A percentile compares a stretch with the other conserved stretches of the same genome.
Conservation (phyloP, 1,139 yeast genomes). For the Blastobotrys petasosporus region DNA sequence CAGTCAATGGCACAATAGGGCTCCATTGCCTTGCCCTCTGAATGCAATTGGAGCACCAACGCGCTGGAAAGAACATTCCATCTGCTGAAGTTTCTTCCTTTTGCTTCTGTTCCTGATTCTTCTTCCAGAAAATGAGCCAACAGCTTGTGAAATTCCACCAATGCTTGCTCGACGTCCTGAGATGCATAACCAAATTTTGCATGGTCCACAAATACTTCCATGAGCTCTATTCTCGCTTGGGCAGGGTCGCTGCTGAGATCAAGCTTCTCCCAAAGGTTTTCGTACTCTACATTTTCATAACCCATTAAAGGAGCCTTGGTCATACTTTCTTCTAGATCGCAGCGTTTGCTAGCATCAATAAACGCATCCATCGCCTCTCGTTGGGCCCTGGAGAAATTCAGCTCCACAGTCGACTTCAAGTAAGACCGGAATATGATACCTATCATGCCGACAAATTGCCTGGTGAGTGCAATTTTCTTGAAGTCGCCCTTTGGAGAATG, state of each 20-base stretch:
- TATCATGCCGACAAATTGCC: slow-evolving; percentile 2
- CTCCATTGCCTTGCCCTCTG: not conserved
- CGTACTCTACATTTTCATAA: not conserved
- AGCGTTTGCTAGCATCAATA: not conserved
- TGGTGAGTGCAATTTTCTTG: not conserved
- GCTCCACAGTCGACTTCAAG: not conserved
- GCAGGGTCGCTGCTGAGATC: not conserved
- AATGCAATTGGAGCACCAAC: not conserved
- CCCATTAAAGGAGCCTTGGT: not conserved
- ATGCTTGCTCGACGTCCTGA: slow-evolving; percentile 1
- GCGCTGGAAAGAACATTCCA: slow-evolving; percentile 5
- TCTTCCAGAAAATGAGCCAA: not conserved
- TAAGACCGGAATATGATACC: slow-evolving; percentile 3
- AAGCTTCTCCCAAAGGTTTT: slow-evolving; percentile 1
- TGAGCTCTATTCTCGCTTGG: not conserved
- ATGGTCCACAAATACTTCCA: not conserved
- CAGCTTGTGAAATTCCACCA: slow-evolving; percentile 1
- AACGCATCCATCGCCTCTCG: not conserved
- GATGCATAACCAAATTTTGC: slow-evolving; percentile 4
- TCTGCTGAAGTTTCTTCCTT: not conserved
- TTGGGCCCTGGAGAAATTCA: slow-evolving; percentile 3
- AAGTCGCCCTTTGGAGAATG: not conserved
- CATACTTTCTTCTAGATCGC: not conserved
- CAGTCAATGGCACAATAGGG: not conserved
- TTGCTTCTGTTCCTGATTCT: not conserved